These are phyloP conservation scores for Clavaria fumosa DNA, from an alignment of 768 basidiomycete species.

Conservation along the genomic window DNA sequence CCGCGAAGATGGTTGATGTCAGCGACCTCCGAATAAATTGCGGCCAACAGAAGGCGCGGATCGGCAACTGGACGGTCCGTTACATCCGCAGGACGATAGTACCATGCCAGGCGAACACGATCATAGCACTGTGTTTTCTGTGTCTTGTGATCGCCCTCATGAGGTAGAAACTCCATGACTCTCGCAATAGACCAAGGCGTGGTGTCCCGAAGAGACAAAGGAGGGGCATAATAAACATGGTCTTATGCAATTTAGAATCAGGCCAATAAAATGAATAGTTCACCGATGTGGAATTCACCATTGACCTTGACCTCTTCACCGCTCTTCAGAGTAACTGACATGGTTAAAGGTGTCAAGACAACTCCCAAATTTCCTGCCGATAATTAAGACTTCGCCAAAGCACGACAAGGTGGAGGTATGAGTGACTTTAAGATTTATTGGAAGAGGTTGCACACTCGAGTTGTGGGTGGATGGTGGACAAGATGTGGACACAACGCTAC, in stretches of 20 bases:
- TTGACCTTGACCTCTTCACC: slow-evolving; percentile 78
- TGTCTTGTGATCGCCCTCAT: slow-evolving; percentile 54
- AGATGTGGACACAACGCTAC: too few species aligned
- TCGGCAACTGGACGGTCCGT: slow-evolving; percentile 84
- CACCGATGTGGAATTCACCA: slow-evolving; percentile 32
- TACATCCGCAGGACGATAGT: slow-evolving; percentile 93
- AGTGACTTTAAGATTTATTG: too few species aligned
- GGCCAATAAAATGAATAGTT: slow-evolving; percentile 7
- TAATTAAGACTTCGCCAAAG: slow-evolving; percentile 12
- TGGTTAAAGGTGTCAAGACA: slow-evolving; percentile 20
- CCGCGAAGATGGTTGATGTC: slow-evolving; percentile 88
- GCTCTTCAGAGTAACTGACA: slow-evolving; percentile 57
- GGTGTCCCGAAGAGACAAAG: slow-evolving; percentile 83
- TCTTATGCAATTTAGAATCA: slow-evolving; percentile 42
- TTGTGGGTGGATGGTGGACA: too few species aligned
- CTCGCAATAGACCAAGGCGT: slow-evolving; percentile 92
- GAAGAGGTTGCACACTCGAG: too few species aligned
- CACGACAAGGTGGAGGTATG: slow-evolving; percentile 12
- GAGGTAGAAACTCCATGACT: slow-evolving; percentile 91
- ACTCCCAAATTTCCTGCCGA: too few species aligned
- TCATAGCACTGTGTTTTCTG: slow-evolving; percentile 50
- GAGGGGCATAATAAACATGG: slow-evolving; percentile 93
- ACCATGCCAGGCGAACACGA: slow-evolving; percentile 86
- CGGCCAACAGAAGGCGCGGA: slow-evolving; percentile 81
- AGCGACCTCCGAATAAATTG: slow-evolving; percentile 93